These are phyloP conservation scores for Fagopyrum esculentum DNA, from an alignment of 148 eudicot genomes.

Conservation along the genomic window DNA sequence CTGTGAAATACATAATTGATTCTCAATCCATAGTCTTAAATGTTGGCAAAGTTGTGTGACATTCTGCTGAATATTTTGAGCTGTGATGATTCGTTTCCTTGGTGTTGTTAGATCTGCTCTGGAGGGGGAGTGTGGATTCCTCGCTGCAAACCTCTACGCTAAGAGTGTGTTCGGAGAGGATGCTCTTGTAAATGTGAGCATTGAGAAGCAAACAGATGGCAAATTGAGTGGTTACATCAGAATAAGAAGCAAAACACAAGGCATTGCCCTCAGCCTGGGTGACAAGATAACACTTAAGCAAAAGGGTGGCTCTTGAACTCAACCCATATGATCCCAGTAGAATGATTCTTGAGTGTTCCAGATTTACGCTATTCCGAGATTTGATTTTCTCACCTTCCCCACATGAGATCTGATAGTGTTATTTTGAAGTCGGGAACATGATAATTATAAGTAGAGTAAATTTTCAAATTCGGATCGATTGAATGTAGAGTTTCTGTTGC, in stretches of 20 bases:
- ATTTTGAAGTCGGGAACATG: no score
- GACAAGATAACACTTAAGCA: conserved; percentile 96
- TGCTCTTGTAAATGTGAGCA: conserved; percentile 81
- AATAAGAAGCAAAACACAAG: conserved; percentile 93
- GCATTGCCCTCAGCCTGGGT: conserved; percentile 88
- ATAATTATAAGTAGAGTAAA: no score
- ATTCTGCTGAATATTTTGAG: no score
- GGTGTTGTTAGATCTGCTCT: conserved; percentile 58
- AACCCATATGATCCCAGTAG: no score
- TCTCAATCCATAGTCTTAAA: no score
- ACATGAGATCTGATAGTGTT: no score
- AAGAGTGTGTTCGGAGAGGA: conserved; percentile 97
- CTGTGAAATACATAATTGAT: background rate
- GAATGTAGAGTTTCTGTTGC: no score
- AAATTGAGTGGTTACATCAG: conserved; percentile 89
- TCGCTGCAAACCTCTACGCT: conserved; percentile 90
- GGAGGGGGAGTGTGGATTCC: conserved; percentile 91
- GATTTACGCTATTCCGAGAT: no score
- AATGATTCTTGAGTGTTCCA: no score
- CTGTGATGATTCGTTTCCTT: background rate
- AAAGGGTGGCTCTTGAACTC: conserved; percentile 49
- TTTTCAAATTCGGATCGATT: no score
- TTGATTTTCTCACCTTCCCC: no score
- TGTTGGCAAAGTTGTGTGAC: no score
- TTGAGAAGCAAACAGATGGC: conserved; percentile 81